A percentile compares a stretch with the other conserved stretches of the same genome.
Evolutionary conservation across 164 flowering plant species (phyloP).

Genomic region (Nymphaea colorata): DNA sequence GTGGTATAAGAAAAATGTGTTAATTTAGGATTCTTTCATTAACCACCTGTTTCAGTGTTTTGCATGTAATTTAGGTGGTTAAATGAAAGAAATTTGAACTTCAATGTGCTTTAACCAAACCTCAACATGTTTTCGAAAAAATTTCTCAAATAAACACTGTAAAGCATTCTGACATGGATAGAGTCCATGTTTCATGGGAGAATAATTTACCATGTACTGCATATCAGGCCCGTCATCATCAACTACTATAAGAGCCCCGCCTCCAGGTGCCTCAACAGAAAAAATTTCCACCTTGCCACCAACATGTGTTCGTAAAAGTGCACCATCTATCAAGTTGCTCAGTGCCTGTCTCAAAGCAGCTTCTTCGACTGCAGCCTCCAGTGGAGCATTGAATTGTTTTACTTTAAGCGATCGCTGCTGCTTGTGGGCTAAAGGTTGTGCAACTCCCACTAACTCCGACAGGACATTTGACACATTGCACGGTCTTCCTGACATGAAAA

Average conservation of each 20-base stretch:
- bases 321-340: conserved; percentile 90
- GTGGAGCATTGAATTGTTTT: conserved; percentile 27
- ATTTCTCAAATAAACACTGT: too few species aligned
- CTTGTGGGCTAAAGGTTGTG: conserved; percentile 52
- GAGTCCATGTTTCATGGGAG: too few species aligned
- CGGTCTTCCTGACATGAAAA: conserved; percentile 74
- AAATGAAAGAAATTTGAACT: too few species aligned
- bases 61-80: too few species aligned
- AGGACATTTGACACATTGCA: conserved; percentile 70
- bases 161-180: too few species aligned
- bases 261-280: conserved; percentile 65
- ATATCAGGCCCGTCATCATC: conserved; percentile 98
- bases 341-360: conserved; percentile 83
- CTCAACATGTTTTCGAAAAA: too few species aligned
- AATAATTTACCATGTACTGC: conserved; percentile 73
- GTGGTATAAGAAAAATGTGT: too few species aligned
- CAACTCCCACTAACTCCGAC: conserved; percentile 65
- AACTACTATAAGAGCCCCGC: conserved; percentile 71
- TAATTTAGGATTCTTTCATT: too few species aligned
- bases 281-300: conserved; percentile 72
- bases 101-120: too few species aligned
- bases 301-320: conserved; percentile 67
- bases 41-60: too few species aligned
- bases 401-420: conserved; percentile 54
- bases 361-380: conserved; percentile 74